Percentiles rank a stretch among this genome's conserved stretches.
phyloP scores from a whole-genome alignment of 768 basidiomycete genomes.

The Hericium coralloides region DNA sequence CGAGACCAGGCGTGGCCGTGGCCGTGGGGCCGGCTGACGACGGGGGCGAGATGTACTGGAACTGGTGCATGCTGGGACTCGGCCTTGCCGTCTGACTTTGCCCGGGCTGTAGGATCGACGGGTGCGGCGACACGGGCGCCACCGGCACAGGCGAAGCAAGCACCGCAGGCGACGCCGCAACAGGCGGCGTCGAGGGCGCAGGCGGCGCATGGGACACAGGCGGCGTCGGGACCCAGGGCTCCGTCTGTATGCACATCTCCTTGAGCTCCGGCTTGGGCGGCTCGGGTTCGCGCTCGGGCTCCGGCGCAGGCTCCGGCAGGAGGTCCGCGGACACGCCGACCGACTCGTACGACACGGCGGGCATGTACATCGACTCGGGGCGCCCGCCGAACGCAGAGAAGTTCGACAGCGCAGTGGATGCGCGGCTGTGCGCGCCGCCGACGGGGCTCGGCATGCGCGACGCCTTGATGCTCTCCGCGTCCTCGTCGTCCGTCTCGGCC shows the following conservation, averaged over 20 bases:
- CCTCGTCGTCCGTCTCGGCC: conserved; percentile 46
- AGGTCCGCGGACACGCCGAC: conserved; percentile 28
- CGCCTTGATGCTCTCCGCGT: conserved; percentile 65
- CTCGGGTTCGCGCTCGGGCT: conserved; percentile 19
- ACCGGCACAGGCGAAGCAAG: conserved; percentile 8
- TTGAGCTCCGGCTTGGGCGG: conserved; percentile 53
- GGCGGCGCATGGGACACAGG: conserved; percentile 21
- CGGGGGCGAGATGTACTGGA: conserved; percentile 50
- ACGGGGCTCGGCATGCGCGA: conserved; percentile 32
- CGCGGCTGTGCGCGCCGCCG: conserved; percentile 1
- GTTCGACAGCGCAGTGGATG: background rate
- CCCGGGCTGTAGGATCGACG: conserved; percentile 20
- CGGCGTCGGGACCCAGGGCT: conserved; percentile 47
- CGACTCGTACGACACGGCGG: conserved; percentile 43
- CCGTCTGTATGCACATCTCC: conserved; percentile 78
- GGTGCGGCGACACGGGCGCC: conserved; percentile 14
- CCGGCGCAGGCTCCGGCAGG: conserved; percentile 17
- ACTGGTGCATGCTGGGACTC: conserved; percentile 54
- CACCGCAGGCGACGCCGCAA: conserved; percentile 14
- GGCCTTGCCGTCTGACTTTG: conserved; percentile 44
- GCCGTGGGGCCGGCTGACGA: conserved; percentile 31
- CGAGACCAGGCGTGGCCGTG: conserved; percentile 24
- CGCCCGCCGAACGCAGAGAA: conserved; percentile 1
- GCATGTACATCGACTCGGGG: conserved; percentile 13
- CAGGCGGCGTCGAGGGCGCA: background rate